Evolutionary conservation across 768 basidiomycete species (phyloP), one percentile per base, ranked within the genome.

Genomic region (Suillus bovinus): DNA sequence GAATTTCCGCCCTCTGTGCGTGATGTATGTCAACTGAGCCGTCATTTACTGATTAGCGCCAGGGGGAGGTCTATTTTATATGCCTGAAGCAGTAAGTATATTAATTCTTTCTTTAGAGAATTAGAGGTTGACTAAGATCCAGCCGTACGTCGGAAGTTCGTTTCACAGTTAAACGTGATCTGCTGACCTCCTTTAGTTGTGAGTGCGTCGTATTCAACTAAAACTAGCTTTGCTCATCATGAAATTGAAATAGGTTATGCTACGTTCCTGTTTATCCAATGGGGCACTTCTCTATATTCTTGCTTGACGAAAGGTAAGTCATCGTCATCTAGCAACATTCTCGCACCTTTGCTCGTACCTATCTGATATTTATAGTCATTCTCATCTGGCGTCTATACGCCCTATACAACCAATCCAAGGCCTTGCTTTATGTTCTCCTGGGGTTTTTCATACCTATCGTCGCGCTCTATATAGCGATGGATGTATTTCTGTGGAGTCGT

Each of bases 311-410:
- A 56, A 27, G 36, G 55, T 29, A 39, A 27, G 36, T 20, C 34
- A 9, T 7, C 0, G 1, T 0, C n/a, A 44, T n/a, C 5, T 44
- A 4, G 4, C 24, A 29, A 4, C 17, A 20, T 27, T 13, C 24
- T 41, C 6, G 17, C 33, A 11, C 6, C 55, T 1, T 24, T 17
- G 8, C 20, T 2, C 36, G 17, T 20, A 39, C 55, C 17, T 14
- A 56, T 56, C 11, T 29, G 9, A 6, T 6, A 29, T 56, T 20
- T 5, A 11, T 38, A 56, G 55, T 27, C 11, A n/a, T 56, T 29
- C 55, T 56, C 38, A 39, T 56, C 6, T 56, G 55, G 55, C 55
- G 55, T 24, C 36, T 56, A 7, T 56, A 56, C 3, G 55, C 38
- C 17, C 17, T 56, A 11, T 56, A 27, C 55, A 29, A 29, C 10